Evolutionary conservation across 768 basidiomycete genomes (phyloP).

Genomic region (Lactarius trivialis): DNA sequence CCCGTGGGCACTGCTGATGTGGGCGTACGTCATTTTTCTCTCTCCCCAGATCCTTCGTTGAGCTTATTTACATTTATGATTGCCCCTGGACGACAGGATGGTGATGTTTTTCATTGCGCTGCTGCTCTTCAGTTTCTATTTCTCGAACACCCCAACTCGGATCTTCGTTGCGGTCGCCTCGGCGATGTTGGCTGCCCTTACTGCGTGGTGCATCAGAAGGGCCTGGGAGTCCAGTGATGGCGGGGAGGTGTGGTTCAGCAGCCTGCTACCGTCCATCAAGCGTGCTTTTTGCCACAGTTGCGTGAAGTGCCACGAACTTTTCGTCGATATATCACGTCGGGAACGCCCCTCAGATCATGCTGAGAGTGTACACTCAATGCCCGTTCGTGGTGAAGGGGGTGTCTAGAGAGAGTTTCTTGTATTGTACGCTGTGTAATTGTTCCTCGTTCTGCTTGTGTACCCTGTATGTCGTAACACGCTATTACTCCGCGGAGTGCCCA

Average conservation of each 20-base stretch:
- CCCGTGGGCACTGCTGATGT: constrained; percentile 14
- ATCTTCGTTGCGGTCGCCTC: background rate
- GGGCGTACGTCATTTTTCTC: constrained; percentile 11
- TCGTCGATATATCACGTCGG: background rate
- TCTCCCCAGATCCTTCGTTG: too few relatives aligned
- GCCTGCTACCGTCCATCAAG: background rate
- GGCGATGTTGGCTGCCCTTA: background rate
- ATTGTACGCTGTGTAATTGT: background rate
- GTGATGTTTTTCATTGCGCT: constrained; percentile 15
- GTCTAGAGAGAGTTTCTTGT: background rate
- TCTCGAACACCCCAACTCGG: constrained; percentile 9
- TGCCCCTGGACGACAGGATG: background rate
- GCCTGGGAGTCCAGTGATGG: constrained; percentile 2
- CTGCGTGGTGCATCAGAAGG: background rate
- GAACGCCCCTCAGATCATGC: background rate
- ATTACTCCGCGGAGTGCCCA: too few relatives aligned
- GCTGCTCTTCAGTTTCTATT: constrained; percentile 11
- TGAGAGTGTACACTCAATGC: background rate
- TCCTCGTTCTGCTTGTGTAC: background rate
- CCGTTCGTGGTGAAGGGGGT: background rate
- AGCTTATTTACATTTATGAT: background rate
- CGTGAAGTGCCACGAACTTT: background rate
- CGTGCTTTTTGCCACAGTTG: background rate
- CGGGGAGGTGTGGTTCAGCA: background rate
- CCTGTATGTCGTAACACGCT: too few relatives aligned